Base-by-base conservation (phyloP, 177 flowering plant genomes). In the Vitis hybrid region DNA sequence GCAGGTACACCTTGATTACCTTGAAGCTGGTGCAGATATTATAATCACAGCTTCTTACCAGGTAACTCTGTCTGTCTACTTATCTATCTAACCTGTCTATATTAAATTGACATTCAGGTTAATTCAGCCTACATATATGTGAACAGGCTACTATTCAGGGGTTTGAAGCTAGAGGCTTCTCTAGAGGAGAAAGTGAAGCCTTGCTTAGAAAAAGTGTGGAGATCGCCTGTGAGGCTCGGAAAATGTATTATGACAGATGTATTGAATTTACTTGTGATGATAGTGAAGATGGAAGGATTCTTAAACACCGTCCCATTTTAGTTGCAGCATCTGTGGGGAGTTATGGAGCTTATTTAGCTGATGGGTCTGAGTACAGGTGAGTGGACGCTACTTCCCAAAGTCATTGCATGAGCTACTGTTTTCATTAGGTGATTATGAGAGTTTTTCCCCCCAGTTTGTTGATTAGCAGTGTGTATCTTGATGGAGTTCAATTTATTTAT, bases 251-350 rank as follows among this genome's bases (percentile, higher is more conserved):
- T 75, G 64, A 77, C 32, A 80, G 60, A 66, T 75, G 78, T 60
- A 52, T 32, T n/a, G 71, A 74, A 61, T 58, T 63, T 58, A 32
- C 57, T 15, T 16, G 50, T 35, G 66, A 77, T 59, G 75, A 66
- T 2, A 40, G 13, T 48, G 73, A 48, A 51, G 74, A 78, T 78
- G 81, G 48, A 9, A 81, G 35, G 48, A 65, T 76, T 68, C 71
- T 74, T 40, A 87, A 77, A 59, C 67, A 72, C 52, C 81, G 82
- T 14, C 80, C 82, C 11, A 75, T 84, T 60, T 70, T 90, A 66
- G 87, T 90, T 76, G 94, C 94, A 57, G 94, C 94, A 60, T 85
- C 94, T 54, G 81, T 90, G 15, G 94, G 94, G 68, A 88, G 94
- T 77, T 90, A 90, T 73, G 94, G 89, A 40, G 94, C 94, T 32